Conservation (phyloP, 768 basidiomycete species). For the Leccinum imitatum region DNA sequence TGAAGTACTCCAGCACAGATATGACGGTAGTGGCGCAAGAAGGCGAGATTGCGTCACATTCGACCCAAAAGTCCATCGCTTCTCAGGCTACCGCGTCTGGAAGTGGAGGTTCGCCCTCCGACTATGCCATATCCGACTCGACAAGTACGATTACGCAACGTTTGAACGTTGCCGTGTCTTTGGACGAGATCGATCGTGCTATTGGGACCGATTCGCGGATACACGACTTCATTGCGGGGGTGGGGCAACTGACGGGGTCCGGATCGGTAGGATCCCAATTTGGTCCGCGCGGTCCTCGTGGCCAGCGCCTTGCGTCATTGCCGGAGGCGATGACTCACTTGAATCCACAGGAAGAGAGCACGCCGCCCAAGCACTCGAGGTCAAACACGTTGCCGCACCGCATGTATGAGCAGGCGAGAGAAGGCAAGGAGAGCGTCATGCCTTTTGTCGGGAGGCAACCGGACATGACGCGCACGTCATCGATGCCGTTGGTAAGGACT, state of each 20-base stretch:
- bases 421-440: slow-evolving; percentile 12
- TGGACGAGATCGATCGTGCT: slow-evolving; percentile 31
- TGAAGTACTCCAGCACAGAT: slow-evolving; percentile 31
- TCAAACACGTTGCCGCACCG: slow-evolving; percentile 40
- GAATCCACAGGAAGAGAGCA: slow-evolving; percentile 22
- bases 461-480: slow-evolving; percentile 15
- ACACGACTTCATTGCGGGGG: slow-evolving; percentile 27
- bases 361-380: slow-evolving; percentile 21
- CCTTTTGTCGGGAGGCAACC: slow-evolving; percentile 29
- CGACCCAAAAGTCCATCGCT: slow-evolving; percentile 3
- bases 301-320: slow-evolving; percentile 18
- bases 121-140: slow-evolving; percentile 30
- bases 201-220: slow-evolving; percentile 24
- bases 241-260: slow-evolving; percentile 13
- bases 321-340: slow-evolving; percentile 11
- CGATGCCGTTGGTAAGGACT: slow-evolving; percentile 16
- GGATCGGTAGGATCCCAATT: slow-evolving; percentile 18
- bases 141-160: slow-evolving; percentile 21
- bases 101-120: slow-evolving; percentile 24
- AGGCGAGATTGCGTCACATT: slow-evolving; percentile 5
- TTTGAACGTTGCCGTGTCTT: slow-evolving; percentile 13
- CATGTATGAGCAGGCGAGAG: slow-evolving; percentile 42
- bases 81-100: slow-evolving; percentile 9
- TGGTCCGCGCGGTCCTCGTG: slow-evolving; percentile 23
- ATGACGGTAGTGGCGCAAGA: slow-evolving; percentile 29